Evolutionary conservation across 768 basidiomycete species (phyloP).

Genomic region (Boletus pseudo-olivaceus): DNA sequence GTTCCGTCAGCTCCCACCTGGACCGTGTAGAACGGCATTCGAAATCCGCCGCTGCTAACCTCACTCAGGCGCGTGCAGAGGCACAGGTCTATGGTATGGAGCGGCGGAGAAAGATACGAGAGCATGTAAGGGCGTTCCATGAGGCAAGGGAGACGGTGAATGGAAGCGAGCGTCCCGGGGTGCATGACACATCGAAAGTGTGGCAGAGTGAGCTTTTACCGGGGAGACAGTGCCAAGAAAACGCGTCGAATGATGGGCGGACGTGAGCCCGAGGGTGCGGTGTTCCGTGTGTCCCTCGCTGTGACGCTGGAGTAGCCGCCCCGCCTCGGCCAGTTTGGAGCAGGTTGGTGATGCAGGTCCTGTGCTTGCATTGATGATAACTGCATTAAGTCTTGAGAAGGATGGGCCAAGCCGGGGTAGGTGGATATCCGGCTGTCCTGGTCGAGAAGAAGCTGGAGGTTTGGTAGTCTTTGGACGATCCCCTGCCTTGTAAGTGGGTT

Average conservation of each 20-base stretch:
- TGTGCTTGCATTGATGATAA: not conserved
- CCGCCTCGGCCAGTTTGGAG: not conserved
- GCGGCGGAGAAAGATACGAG: constrained; percentile 48
- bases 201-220: not conserved
- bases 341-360: not conserved
- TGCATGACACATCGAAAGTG: not conserved
- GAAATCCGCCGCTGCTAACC: constrained; percentile 50
- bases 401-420: not conserved
- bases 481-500: not conserved
- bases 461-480: not conserved
- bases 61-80: constrained; percentile 56
- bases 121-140: constrained; percentile 38
- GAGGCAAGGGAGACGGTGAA: constrained; percentile 12
- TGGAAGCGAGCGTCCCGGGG: not conserved
- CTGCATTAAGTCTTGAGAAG: not conserved
- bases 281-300: not conserved
- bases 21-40: constrained; percentile 42
- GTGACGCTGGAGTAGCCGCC: not conserved
- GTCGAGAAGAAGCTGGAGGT: too few species aligned
- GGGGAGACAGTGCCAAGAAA: not conserved
- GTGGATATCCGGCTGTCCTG: not conserved
- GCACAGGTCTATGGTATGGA: constrained; percentile 53
- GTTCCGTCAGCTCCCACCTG: constrained; percentile 22
- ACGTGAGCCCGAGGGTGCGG: not conserved
- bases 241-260: not conserved